phyloP scores from a whole-genome alignment of 2,329 filamentous ascomycete species.

The Teratosphaeria gauchensis region DNA sequence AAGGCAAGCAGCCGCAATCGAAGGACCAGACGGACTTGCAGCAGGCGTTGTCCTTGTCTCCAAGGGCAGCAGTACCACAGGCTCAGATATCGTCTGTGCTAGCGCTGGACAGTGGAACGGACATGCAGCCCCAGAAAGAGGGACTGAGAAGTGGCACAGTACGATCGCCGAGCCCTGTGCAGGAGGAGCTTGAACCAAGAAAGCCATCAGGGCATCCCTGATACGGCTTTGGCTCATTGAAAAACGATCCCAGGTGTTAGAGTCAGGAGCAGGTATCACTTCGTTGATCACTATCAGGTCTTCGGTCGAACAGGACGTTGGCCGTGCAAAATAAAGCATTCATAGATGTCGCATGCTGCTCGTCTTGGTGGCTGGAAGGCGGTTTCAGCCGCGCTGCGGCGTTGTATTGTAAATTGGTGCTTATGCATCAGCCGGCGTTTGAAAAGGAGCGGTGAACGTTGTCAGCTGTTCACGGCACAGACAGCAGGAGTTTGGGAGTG shows the following conservation, averaged over 20 bases:
- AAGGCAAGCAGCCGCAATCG: constrained; percentile 1
- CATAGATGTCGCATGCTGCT: not conserved
- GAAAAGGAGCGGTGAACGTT: not conserved
- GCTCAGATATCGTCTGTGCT: constrained; percentile 17
- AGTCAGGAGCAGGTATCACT: not conserved
- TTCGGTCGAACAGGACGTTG: not conserved
- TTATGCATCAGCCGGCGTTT: not conserved
- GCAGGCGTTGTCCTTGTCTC: constrained; percentile 16
- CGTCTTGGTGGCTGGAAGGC: not conserved
- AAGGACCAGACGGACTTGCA: constrained; percentile 14
- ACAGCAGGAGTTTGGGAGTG: not conserved
- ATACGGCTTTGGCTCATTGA: not conserved
- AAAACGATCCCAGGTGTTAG: not conserved
- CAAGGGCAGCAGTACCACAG: constrained; percentile 14
- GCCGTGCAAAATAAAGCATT: not conserved
- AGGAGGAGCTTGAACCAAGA: constrained; percentile 15
- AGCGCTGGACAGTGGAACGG: constrained; percentile 16
- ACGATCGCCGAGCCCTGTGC: constrained; percentile 18
- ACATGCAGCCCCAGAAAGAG: constrained; percentile 14
- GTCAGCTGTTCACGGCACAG: not conserved
- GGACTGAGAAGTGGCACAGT: constrained; percentile 21
- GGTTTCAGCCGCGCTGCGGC: not conserved
- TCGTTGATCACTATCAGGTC: not conserved
- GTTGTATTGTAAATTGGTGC: not conserved
- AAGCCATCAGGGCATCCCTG: constrained; percentile 19